phyloP scores from a whole-genome alignment of 495 filamentous ascomycete species.

The Lasiosphaeriaceae sp. region DNA sequence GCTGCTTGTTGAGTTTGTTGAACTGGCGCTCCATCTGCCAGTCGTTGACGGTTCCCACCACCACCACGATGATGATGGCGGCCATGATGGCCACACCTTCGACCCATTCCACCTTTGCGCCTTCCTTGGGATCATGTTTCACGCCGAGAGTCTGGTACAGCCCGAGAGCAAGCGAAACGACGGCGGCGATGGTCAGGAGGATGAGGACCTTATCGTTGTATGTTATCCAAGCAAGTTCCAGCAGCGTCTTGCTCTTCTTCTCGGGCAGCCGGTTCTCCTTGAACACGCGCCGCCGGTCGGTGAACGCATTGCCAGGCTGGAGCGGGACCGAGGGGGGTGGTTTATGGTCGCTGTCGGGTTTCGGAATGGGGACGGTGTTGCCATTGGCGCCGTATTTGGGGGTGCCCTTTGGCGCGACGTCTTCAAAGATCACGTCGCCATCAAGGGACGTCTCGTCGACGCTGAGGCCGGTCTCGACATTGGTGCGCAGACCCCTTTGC shows the following conservation, averaged over 20 bases:
- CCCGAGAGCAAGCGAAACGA: conserved; percentile 69
- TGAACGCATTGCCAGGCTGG: conserved; percentile 35
- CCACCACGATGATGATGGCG: conserved; percentile 70
- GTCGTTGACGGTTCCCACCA: conserved; percentile 72
- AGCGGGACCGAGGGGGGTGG: conserved; percentile 4
- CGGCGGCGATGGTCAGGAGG: conserved; percentile 64
- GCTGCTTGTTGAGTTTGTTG: conserved; percentile 71
- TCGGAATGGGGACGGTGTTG: conserved; percentile 18
- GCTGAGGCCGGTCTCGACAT: conserved; percentile 60
- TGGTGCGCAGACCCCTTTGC: conserved; percentile 62
- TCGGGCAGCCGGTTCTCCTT: conserved; percentile 67
- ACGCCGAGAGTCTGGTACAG: conserved; percentile 63
- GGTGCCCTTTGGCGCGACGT: conserved; percentile 35
- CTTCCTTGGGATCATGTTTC: conserved; percentile 39
- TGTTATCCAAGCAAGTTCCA: conserved; percentile 74
- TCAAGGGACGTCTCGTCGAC: conserved; percentile 58
- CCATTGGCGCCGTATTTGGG: conserved; percentile 29
- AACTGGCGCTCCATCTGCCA: conserved; percentile 84
- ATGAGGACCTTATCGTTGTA: conserved; percentile 86
- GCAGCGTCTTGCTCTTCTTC: conserved; percentile 68
- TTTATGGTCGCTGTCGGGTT: conserved; percentile 6
- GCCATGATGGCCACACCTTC: conserved; percentile 77
- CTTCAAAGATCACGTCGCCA: conserved; percentile 56
- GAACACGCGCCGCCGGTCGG: conserved; percentile 65
- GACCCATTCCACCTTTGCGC: conserved; percentile 67